Percentiles rank a stretch among this genome's conserved stretches.
Evolutionary conservation across 805 yeast genomes (phyloP).

Genomic region (Metahyphopichia silvanorum): DNA sequence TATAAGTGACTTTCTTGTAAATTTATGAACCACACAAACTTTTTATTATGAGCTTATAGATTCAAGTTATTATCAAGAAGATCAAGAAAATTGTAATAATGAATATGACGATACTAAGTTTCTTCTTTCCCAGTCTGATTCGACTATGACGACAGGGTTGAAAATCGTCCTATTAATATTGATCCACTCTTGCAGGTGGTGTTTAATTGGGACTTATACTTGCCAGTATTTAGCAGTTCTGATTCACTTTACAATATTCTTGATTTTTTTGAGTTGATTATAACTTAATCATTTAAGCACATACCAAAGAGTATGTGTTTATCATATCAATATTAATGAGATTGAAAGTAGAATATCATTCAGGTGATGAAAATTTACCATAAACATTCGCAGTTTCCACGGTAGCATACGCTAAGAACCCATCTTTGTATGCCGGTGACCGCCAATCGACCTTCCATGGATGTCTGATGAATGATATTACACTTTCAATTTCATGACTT

Average conservation of each 20-base stretch:
- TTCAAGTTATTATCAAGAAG: constrained; percentile 7
- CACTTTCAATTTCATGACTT: too few relatives aligned
- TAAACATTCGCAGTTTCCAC: constrained; percentile 95
- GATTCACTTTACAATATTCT: constrained; percentile 33
- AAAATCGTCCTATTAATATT: constrained; percentile 41
- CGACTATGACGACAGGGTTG: constrained; percentile 93
- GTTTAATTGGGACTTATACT: constrained; percentile 63
- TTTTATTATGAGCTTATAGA: constrained; percentile 20
- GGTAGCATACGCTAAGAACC: constrained; percentile 86
- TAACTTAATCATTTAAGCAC: constrained; percentile 24
- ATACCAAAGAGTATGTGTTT: constrained; percentile 14
- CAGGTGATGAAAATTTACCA: constrained; percentile 73
- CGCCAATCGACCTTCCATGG: constrained; percentile 87
- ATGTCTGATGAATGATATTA: constrained; percentile 62
- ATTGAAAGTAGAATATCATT: constrained; percentile 5
- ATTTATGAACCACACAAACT: constrained; percentile 6
- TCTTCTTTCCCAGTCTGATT: constrained; percentile 90
- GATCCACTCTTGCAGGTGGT: constrained; percentile 38
- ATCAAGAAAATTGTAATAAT: constrained; percentile 3
- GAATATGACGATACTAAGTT: constrained; percentile 50
- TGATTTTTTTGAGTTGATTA: constrained; percentile 1
- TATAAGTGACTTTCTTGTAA: too few relatives aligned
- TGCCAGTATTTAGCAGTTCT: constrained; percentile 80
- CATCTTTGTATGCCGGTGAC: constrained; percentile 82
- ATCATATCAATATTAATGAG: constrained; percentile 7